phyloP scores from a whole-genome alignment of 352 stramenopile genomes.

The Poterioochromonas sp. region DNA sequence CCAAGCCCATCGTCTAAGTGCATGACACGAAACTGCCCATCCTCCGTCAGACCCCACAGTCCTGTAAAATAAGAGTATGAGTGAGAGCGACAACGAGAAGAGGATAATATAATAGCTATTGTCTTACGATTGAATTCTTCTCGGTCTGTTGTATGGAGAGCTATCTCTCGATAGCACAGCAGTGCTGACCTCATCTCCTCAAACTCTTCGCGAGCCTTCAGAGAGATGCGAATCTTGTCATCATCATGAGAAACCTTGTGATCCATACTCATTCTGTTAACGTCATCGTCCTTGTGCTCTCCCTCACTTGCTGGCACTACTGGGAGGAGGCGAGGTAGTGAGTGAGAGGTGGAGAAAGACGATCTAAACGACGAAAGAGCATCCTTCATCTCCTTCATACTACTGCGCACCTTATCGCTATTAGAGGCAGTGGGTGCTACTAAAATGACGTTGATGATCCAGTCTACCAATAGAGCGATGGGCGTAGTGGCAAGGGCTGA shows the following conservation, averaged over 20 bases:
- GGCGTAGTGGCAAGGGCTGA: constrained; percentile 20
- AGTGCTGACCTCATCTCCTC: constrained; percentile 8
- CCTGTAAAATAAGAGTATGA: constrained; percentile 2
- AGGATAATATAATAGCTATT: constrained; percentile 18
- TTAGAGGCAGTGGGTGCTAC: constrained; percentile 12
- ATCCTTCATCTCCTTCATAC: not conserved
- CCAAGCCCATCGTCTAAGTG: constrained; percentile 2
- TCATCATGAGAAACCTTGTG: not conserved
- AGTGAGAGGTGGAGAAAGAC: constrained; percentile 3
- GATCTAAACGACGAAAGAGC: not conserved
- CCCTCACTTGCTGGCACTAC: not conserved
- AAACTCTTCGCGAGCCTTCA: constrained; percentile 5
- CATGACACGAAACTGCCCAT: constrained; percentile 1
- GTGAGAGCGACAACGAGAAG: not conserved
- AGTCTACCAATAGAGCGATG: constrained; percentile 22
- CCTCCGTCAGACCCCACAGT: constrained; percentile 9
- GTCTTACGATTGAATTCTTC: constrained; percentile 14
- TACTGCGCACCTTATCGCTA: not conserved
- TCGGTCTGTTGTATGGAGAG: constrained; percentile 2
- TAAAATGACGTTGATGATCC: not conserved
- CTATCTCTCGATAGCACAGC: constrained; percentile 1
- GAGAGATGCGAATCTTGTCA: constrained; percentile 3
- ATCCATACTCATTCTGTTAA: constrained; percentile 2
- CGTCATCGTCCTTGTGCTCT: constrained; percentile 5
- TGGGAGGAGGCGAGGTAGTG: not conserved